Percentiles rank a stretch among this genome's conserved stretches.
phyloP scores from a whole-genome alignment of 2,329 filamentous ascomycete genomes.

The Zelopaecilomyces penicillatus region DNA sequence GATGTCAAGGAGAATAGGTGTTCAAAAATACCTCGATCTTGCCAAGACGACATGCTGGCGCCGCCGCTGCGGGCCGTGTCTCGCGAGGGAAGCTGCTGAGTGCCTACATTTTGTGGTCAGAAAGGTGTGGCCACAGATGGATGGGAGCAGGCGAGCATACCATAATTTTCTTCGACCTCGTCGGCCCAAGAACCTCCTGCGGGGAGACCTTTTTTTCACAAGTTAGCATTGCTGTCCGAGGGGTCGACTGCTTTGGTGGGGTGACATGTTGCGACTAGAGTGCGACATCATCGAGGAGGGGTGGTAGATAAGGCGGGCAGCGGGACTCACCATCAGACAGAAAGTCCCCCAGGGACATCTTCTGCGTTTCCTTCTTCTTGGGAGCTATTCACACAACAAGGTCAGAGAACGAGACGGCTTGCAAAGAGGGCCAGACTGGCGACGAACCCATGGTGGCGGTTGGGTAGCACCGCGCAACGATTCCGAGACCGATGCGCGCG shows the following conservation, averaged over 20 bases:
- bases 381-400: constrained; percentile 53
- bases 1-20: neutral
- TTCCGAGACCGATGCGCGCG: constrained; percentile 32
- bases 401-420: neutral
- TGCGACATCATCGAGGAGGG: constrained; percentile 16
- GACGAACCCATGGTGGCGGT: constrained; percentile 56
- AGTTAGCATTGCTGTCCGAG: constrained; percentile 2
- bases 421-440: constrained; percentile 7
- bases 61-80: constrained; percentile 34
- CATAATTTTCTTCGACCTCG: constrained; percentile 86
- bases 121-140: constrained; percentile 11
- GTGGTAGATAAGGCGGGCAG: constrained; percentile 15
- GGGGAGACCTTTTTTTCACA: constrained; percentile 5
- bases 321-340: constrained; percentile 72
- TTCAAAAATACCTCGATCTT: constrained; percentile 32
- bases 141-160: constrained; percentile 42
- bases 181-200: constrained; percentile 87
- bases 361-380: constrained; percentile 88
- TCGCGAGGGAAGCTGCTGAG: constrained; percentile 44
- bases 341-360: constrained; percentile 97
- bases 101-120: constrained; percentile 33
- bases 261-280: constrained; percentile 13
- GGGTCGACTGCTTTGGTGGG: constrained; percentile 15
- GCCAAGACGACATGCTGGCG: constrained; percentile 28
- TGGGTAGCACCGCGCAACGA: constrained; percentile 39